Evolutionary conservation across 495 filamentous ascomycete genomes (phyloP), one percentile per base, ranked within the genome.

Genomic region (Choiromyces venosus): DNA sequence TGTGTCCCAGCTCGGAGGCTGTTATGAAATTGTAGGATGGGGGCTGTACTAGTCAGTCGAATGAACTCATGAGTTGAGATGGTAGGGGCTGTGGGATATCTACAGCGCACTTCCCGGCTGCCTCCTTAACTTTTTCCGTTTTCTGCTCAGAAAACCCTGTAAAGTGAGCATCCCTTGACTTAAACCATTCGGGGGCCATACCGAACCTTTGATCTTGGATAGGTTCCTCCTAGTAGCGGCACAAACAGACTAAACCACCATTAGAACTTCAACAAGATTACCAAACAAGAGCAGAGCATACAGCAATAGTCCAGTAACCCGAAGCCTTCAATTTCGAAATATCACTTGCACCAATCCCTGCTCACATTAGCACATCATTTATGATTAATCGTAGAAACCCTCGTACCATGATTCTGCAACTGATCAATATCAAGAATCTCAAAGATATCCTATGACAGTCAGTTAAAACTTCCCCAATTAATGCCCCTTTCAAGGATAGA

Each of bases 61-160:
- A 7, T 38, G 40, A 40, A 4, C 36, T 52, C 19, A 25, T 29
- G n/a, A 65, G 40, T 9, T 18, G 35, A 46, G 66, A 40, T 21
- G 56, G 14, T 37, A 38, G 40, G 65, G 66, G 21, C 33, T 4
- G 46, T n/a, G 25, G 40, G 14, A 66, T 42, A 76, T 84, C 67
- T 82, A 92, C 91, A 78, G 89, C 83, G 73, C 89, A 89, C 78
- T 93, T 93, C 73, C 86, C 84, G 52, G 90, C 86, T 33, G 91
- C 91, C 76, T 93, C 91, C 79, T 92, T 93, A 80, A 93, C 85
- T 80, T 92, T 93, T 72, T 93, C 91, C 18, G 93, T 91, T 82
- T 93, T 93, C 78, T 89, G 85, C 79, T 93, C 91, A 70, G 90
- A 92, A 82, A 93, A 92, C 9, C 79, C 78, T 80, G 29, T 25